These are phyloP conservation scores for Durotheca rogersii DNA, from an alignment of 495 filamentous ascomycete genomes.

Conservation along the genomic window DNA sequence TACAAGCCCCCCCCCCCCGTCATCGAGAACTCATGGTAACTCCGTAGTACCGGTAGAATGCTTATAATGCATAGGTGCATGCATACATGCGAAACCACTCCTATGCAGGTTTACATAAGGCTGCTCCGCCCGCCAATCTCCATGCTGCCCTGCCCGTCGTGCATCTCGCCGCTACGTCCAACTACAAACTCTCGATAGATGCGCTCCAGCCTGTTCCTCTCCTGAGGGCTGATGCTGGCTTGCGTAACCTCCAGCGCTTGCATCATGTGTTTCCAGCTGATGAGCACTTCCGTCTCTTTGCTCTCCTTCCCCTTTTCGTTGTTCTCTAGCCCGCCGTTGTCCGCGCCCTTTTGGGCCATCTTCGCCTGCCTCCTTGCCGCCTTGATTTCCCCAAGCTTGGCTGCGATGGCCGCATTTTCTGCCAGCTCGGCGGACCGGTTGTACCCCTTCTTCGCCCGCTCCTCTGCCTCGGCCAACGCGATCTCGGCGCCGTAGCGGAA, in stretches of 20 bases:
- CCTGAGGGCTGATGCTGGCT: conserved; percentile 74
- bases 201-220: conserved; percentile 67
- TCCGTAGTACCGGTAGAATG: no score
- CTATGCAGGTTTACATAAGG: conserved; percentile 72
- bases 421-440: conserved; percentile 56
- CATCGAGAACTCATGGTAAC: no score
- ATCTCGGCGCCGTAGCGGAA: conserved; percentile 75
- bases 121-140: conserved; percentile 92
- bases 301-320: conserved; percentile 37
- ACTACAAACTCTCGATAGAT: conserved; percentile 94
- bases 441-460: conserved; percentile 35
- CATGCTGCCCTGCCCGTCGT: conserved; percentile 79
- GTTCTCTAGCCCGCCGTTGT: conserved; percentile 29
- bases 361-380: conserved; percentile 61
- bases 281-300: conserved; percentile 64
- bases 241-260: conserved; percentile 75
- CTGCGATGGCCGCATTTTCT: conserved; percentile 68
- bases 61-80: no score
- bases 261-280: conserved; percentile 83
- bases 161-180: conserved; percentile 91
- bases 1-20: no score
- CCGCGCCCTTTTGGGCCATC: conserved; percentile 47
- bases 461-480: conserved; percentile 44
- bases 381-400: conserved; percentile 75
- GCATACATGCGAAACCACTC: no score